Conservation (phyloP, 2,329 filamentous ascomycete species). For the Cladobotryum mycophilum region DNA sequence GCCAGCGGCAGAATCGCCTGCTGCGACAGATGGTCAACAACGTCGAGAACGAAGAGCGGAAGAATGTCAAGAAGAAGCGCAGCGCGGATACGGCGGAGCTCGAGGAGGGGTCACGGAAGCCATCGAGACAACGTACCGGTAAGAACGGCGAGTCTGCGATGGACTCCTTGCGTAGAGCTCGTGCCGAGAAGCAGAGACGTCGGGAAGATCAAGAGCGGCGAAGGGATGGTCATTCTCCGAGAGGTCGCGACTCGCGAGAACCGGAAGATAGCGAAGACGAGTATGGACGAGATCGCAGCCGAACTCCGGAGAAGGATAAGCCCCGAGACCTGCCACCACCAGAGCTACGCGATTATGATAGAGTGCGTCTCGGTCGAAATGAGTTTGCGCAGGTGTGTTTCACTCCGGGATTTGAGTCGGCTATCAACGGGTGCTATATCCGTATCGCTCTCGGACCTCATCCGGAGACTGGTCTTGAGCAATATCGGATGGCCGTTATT, state of each 20-base stretch:
- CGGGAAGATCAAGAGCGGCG: slow-evolving; percentile 53
- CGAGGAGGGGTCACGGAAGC: slow-evolving; percentile 69
- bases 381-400: slow-evolving; percentile 91
- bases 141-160: slow-evolving; percentile 53
- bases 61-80: slow-evolving; percentile 56
- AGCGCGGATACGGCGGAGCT: slow-evolving; percentile 74
- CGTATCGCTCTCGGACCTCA: slow-evolving; percentile 79
- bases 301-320: slow-evolving; percentile 55
- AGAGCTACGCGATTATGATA: slow-evolving; percentile 74
- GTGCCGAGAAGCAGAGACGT: slow-evolving; percentile 52
- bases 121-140: slow-evolving; percentile 60
- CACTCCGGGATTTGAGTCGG: slow-evolving; percentile 79
- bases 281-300: slow-evolving; percentile 56
- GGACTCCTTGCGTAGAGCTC: slow-evolving; percentile 58
- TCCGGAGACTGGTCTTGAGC: slow-evolving; percentile 61
- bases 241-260: slow-evolving; percentile 37
- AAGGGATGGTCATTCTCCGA: slow-evolving; percentile 41
- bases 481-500: slow-evolving; percentile 84
- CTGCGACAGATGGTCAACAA: slow-evolving; percentile 69
- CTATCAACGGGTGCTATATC: slow-evolving; percentile 77
- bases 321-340: slow-evolving; percentile 65
- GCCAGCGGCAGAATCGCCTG: slow-evolving; percentile 73
- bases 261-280: slow-evolving; percentile 71
- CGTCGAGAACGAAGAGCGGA: slow-evolving; percentile 57
- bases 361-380: slow-evolving; percentile 73